phyloP scores from a whole-genome alignment of 805 yeast genomes.

The Candida adriatica region DNA sequence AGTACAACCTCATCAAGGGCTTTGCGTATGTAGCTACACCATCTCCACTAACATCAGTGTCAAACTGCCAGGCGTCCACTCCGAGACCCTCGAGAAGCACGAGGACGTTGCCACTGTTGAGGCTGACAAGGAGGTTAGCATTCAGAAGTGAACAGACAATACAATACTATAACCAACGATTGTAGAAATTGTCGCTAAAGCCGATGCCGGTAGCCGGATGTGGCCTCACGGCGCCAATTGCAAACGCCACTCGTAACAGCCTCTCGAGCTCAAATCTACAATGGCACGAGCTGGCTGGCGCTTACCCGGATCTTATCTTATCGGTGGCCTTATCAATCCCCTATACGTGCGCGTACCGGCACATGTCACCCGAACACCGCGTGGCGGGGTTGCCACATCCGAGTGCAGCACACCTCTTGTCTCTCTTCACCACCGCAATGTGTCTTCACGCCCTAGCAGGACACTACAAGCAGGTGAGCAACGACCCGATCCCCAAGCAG shows the following conservation, averaged over 20 bases:
- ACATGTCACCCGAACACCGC: background rate
- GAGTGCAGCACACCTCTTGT: background rate
- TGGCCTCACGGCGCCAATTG: no score
- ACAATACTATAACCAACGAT: no score
- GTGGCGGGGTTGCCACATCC: background rate
- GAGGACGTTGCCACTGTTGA: conserved; percentile 53
- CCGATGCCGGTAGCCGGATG: no score
- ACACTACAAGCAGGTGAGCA: conserved; percentile 35
- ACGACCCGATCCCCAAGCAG: conserved; percentile 65
- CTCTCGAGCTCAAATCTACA: no score
- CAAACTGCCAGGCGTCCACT: conserved; percentile 48
- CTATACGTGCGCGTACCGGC: conserved; percentile 1
- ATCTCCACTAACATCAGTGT: conserved; percentile 19
- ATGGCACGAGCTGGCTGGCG: no score
- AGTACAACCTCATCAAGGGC: conserved; percentile 61
- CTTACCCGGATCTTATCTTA: background rate
- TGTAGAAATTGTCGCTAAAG: no score
- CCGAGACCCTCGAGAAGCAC: conserved; percentile 38
- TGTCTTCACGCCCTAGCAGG: conserved; percentile 12
- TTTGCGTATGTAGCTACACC: conserved; percentile 28
- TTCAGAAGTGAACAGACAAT: conserved; percentile 7
- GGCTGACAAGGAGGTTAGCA: conserved; percentile 61
- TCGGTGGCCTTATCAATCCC: background rate
- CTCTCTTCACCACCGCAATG: conserved; percentile 5
- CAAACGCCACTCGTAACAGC: no score